These are phyloP conservation scores for Pseudoturritis turrita DNA, from an alignment of 345 rosid genomes.

Conservation along the genomic window DNA sequence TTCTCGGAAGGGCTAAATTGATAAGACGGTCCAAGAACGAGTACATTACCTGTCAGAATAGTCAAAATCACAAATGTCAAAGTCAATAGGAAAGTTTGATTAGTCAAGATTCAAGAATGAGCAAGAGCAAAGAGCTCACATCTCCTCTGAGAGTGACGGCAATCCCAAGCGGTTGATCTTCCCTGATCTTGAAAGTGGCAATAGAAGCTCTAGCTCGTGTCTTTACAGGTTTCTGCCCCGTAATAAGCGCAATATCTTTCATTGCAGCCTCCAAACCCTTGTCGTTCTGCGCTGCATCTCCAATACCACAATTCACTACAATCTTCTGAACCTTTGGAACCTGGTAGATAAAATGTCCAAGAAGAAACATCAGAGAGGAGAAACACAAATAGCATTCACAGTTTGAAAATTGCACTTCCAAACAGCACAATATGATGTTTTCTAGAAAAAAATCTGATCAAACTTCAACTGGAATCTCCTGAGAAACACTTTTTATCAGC, in stretches of 20 bases:
- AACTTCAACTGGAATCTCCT: background rate
- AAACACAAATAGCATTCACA: background rate
- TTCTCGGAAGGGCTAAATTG: conserved; percentile 87
- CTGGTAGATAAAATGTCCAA: conserved; percentile 29
- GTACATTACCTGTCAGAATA: conserved; percentile 65
- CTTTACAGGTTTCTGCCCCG: conserved; percentile 86
- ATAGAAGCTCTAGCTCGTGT: conserved; percentile 72
- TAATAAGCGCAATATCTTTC: conserved; percentile 72
- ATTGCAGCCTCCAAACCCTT: conserved; percentile 89
- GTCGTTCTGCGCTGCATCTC: conserved; percentile 87
- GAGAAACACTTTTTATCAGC: background rate
- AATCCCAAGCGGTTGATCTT: conserved; percentile 87
- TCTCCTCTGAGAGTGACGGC: conserved; percentile 90
- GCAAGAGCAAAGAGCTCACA: conserved; percentile 40
- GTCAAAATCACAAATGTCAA: background rate
- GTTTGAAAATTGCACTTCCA: background rate
- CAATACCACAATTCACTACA: conserved; percentile 94
- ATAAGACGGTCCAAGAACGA: conserved; percentile 88
- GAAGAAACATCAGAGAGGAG: background rate
- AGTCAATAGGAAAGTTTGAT: background rate
- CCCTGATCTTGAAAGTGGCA: conserved; percentile 88
- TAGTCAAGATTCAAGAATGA: background rate
- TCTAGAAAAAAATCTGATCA: background rate
- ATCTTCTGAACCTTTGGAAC: conserved; percentile 82
- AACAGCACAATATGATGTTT: background rate